Conservation (phyloP, 2,329 filamentous ascomycete genomes). For the Cordyceps fumosorosea region DNA sequence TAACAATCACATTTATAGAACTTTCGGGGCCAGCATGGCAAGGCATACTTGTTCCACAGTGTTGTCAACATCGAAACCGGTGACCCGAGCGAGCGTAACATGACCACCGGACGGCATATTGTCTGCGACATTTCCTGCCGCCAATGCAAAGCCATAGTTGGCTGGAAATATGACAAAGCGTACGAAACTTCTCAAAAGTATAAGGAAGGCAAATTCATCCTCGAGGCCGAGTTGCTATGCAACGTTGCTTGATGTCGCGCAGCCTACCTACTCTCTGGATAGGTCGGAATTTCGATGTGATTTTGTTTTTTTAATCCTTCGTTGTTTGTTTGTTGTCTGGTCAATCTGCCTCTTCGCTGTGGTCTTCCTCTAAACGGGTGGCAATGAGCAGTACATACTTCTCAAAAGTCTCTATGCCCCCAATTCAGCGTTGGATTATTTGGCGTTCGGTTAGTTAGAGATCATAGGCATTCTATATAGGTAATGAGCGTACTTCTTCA, state of each 20-base stretch:
- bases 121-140: conserved; percentile 89
- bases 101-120: conserved; percentile 94
- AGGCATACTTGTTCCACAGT: conserved; percentile 90
- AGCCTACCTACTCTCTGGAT: neutral
- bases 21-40: conserved; percentile 96
- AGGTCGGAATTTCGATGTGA: neutral
- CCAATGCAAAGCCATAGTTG: conserved; percentile 87
- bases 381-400: neutral
- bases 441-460: neutral
- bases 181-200: conserved; percentile 92
- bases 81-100: conserved; percentile 87
- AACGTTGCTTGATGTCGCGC: conserved; percentile 52
- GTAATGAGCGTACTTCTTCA: neutral
- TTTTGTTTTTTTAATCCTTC: neutral
- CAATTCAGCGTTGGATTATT: neutral
- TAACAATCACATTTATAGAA: conserved; percentile 52
- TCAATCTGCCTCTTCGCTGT: neutral
- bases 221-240: conserved; percentile 85
- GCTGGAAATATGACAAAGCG: conserved; percentile 99
- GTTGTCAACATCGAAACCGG: conserved; percentile 86
- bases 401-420: neutral
- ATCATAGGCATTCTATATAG: neutral
- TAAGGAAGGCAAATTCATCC: conserved; percentile 97
- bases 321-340: neutral
- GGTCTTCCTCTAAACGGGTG: neutral